phyloP scores from a whole-genome alignment of 805 yeast species.

The Nakazawaea holstii region DNA sequence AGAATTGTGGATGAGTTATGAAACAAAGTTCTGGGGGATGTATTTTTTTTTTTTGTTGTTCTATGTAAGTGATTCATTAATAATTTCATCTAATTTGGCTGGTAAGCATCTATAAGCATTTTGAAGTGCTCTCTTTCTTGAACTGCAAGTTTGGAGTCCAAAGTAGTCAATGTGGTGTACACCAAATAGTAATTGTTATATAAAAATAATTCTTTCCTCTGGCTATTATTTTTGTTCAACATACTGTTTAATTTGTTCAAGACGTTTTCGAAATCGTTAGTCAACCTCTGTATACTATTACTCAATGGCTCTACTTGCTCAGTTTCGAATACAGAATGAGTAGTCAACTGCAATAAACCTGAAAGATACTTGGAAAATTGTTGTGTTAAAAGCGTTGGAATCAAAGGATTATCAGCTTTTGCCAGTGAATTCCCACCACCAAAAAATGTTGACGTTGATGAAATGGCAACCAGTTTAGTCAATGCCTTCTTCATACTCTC shows the following conservation, averaged over 20 bases:
- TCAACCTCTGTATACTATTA: constrained; percentile 59
- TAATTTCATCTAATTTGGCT: constrained; percentile 13
- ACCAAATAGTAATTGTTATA: constrained; percentile 67
- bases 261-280: constrained; percentile 75
- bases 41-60: no score
- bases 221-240: constrained; percentile 26
- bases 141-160: constrained; percentile 35
- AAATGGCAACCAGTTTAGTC: constrained; percentile 25
- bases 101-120: constrained; percentile 38
- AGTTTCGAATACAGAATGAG: constrained; percentile 23
- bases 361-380: constrained; percentile 69
- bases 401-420: constrained; percentile 25
- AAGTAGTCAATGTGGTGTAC: constrained; percentile 43
- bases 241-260: constrained; percentile 63
- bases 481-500: constrained; percentile 55
- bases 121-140: constrained; percentile 40
- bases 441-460: constrained; percentile 34
- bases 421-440: constrained; percentile 13
- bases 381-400: constrained; percentile 67
- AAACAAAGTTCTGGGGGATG: no score
- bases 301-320: constrained; percentile 64
- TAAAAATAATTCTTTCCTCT: constrained; percentile 63
- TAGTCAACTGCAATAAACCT: constrained; percentile 59
- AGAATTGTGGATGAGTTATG: constrained; percentile 10
- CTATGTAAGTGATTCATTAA: background rate